Percentiles rank a stretch among this genome's conserved stretches.
These are phyloP conservation scores for Penicillium sp. DNA, from an alignment of 2,329 filamentous ascomycete species.

Conservation along the genomic window DNA sequence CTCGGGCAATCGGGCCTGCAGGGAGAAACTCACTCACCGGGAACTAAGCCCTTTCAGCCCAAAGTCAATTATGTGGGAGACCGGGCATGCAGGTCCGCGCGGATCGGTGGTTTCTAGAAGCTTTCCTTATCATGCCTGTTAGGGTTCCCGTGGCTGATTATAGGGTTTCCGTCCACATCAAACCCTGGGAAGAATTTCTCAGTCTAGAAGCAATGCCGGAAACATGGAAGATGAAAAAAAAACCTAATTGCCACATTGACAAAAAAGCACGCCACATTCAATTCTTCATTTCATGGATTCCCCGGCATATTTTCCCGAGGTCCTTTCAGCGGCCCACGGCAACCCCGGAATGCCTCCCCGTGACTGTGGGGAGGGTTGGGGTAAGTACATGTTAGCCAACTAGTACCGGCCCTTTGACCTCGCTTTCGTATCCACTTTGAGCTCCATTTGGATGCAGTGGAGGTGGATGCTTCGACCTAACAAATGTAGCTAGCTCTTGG, in stretches of 20 bases:
- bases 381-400: not conserved
- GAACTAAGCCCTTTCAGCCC: constrained; percentile 2
- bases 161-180: no score
- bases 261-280: no score
- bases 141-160: no score
- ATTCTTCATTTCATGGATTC: not conserved
- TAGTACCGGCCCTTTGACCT: not conserved
- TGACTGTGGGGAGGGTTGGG: not conserved
- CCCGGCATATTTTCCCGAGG: not conserved
- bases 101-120: constrained; percentile 14
- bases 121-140: not conserved
- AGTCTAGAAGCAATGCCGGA: not conserved
- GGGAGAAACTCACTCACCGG: not conserved
- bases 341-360: not conserved
- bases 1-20: not conserved
- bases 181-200: not conserved
- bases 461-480: not conserved
- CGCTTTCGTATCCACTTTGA: not conserved
- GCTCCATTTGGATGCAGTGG: not conserved
- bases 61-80: not conserved
- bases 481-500: not conserved
- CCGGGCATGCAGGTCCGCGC: constrained; percentile 3
- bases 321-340: not conserved
- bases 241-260: not conserved
- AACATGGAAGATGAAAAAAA: not conserved